These are phyloP conservation scores for Harringtonia aguacate DNA, from an alignment of 2,329 filamentous ascomycete genomes.

Conservation along the genomic window DNA sequence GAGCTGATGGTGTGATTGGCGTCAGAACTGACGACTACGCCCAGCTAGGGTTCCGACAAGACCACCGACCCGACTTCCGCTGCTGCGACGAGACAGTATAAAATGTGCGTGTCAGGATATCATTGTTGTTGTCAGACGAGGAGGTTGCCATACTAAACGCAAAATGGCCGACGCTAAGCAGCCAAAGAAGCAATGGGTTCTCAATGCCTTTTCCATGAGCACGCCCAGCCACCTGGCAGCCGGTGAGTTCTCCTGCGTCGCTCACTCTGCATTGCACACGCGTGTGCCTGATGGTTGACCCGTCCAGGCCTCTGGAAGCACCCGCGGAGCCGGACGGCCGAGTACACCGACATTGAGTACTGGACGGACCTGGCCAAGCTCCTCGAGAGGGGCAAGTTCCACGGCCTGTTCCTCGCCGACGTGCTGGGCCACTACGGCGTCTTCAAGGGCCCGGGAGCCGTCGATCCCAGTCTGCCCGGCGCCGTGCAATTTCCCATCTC, in stretches of 20 bases:
- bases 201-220: slow-evolving; percentile 5
- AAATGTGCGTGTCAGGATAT: too few relatives aligned
- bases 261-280: too few relatives aligned
- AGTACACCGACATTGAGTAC: slow-evolving; percentile 3
- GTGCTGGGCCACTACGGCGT: background rate
- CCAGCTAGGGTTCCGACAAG: too few relatives aligned
- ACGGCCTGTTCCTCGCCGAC: slow-evolving; percentile 2
- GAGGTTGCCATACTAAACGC: too few relatives aligned
- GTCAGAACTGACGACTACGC: too few relatives aligned
- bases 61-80: too few relatives aligned
- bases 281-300: background rate
- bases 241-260: too few relatives aligned
- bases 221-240: slow-evolving; percentile 2
- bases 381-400: slow-evolving; percentile 1
- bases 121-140: too few relatives aligned
- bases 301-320: slow-evolving; percentile 4
- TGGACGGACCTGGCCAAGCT: slow-evolving; percentile 2
- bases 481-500: slow-evolving; percentile 1
- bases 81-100: too few relatives aligned
- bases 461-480: background rate
- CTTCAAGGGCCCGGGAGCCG: slow-evolving; percentile 1
- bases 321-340: background rate
- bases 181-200: slow-evolving; percentile 3
- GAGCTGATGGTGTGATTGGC: too few relatives aligned
- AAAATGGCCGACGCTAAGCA: too few relatives aligned